These are phyloP conservation scores for Trametes elegans DNA, from an alignment of 768 basidiomycete species.

Conservation along the genomic window DNA sequence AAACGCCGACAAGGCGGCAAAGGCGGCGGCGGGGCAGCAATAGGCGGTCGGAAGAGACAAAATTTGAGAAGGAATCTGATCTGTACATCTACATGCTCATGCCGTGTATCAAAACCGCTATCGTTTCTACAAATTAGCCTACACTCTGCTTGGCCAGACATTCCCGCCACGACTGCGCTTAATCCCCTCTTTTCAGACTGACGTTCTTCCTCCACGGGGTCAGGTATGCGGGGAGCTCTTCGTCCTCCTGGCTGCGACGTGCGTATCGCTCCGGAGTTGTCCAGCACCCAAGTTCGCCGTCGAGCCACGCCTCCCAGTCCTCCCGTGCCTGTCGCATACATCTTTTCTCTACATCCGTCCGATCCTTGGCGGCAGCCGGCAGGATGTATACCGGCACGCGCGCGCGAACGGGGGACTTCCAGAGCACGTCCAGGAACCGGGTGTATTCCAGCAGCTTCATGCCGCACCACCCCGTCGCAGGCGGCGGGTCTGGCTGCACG, in stretches of 20 bases:
- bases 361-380: not conserved
- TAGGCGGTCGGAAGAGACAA: not conserved
- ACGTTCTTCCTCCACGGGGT: not conserved
- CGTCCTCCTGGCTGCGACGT: not conserved
- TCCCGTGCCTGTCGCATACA: not conserved
- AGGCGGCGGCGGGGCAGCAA: slow-evolving; percentile 7
- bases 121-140: not conserved
- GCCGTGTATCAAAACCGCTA: not conserved
- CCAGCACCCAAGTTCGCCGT: not conserved
- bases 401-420: not conserved
- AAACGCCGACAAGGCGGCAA: slow-evolving; percentile 13
- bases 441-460: not conserved
- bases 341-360: not conserved
- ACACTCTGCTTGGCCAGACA: not conserved
- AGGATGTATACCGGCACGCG: not conserved
- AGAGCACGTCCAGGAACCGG: not conserved
- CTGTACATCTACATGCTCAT: not conserved
- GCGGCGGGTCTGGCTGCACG: not conserved
- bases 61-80: not conserved
- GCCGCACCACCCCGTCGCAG: not conserved
- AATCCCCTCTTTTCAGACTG: not conserved
- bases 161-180: not conserved
- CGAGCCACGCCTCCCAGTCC: not conserved
- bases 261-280: not conserved
- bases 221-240: not conserved